A percentile compares a stretch with the other conserved stretches of the same genome.
Conservation (phyloP, 306 rosid species). For the Dryas octopetala region DNA sequence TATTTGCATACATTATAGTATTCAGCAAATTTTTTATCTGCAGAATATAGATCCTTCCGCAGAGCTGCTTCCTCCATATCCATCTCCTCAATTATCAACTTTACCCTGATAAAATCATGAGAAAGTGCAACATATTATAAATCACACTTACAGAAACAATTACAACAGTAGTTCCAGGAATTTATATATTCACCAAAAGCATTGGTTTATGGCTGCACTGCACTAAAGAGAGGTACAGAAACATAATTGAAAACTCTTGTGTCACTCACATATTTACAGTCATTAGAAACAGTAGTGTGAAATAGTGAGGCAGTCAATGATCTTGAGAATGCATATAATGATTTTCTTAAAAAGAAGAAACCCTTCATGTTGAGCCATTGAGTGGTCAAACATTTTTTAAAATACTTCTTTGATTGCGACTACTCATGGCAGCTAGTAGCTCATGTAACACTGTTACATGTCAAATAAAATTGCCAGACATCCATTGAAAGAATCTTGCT, state of each 20-base stretch:
- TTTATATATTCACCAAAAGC: not conserved
- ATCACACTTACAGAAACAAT: not conserved
- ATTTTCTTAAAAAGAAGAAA: not conserved
- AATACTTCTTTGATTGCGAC: not conserved
- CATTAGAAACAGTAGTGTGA: not conserved
- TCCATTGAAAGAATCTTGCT: not conserved
- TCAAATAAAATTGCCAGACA: not conserved
- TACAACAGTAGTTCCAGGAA: not conserved
- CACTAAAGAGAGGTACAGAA: not conserved
- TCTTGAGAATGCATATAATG: not conserved
- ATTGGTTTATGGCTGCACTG: not conserved
- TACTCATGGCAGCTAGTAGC: not conserved
- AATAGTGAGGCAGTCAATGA: not conserved
- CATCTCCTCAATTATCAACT: conserved; percentile 79
- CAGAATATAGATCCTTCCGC: conserved; percentile 77
- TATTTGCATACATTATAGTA: conserved; percentile 61
- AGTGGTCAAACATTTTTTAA: not conserved
- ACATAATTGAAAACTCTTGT: not conserved
- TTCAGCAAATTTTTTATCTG: conserved; percentile 89
- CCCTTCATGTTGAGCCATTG: not conserved
- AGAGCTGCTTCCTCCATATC: conserved; percentile 88
- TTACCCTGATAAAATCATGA: conserved; percentile 54
- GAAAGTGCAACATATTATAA: conserved; percentile 7
- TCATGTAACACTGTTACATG: conserved; percentile 10
- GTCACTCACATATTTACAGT: not conserved